A percentile compares a stretch with the other conserved stretches of the same genome.
These are phyloP conservation scores for Calonectria naviculata DNA, from an alignment of 2,329 filamentous ascomycete genomes.

Conservation along the genomic window DNA sequence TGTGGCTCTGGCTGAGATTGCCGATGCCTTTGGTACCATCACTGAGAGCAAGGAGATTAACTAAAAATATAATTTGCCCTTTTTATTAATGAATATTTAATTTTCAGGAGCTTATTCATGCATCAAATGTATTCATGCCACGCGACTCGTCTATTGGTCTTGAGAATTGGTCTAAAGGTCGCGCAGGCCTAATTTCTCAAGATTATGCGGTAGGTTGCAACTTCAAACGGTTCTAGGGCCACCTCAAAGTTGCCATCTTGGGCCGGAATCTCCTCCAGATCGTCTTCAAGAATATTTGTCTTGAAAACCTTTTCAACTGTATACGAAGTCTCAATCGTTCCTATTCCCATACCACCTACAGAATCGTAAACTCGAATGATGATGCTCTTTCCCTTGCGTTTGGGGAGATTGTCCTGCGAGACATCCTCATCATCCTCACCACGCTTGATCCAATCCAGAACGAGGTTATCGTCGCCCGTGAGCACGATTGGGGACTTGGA, in stretches of 20 bases:
- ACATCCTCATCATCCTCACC: conserved; percentile 89
- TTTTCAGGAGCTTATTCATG: no score
- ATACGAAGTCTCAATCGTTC: background rate
- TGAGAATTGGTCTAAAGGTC: no score
- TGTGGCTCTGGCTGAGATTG: conserved; percentile 68
- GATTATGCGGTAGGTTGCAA: conserved; percentile 3
- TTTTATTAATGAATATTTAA: no score
- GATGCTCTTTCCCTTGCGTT: background rate
- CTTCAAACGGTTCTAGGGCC: conserved; percentile 5
- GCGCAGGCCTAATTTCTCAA: no score
- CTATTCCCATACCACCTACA: background rate
- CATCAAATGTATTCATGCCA: no score
- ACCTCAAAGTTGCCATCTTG: background rate
- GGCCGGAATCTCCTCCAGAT: background rate
- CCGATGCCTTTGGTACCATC: conserved; percentile 72
- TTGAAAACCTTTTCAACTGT: background rate
- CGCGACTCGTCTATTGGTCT: no score
- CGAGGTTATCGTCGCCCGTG: conserved; percentile 67
- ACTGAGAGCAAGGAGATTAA: conserved; percentile 51
- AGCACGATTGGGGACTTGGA: conserved; percentile 69
- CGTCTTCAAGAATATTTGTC: conserved; percentile 1
- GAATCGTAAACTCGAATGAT: background rate
- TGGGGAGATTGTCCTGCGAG: background rate
- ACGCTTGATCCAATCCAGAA: conserved; percentile 92
- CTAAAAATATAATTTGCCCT: no score